Evolutionary conservation across 2,329 filamentous ascomycete species (phyloP), one percentile per base, ranked within the genome.

Genomic region (Penicillium sp.): DNA sequence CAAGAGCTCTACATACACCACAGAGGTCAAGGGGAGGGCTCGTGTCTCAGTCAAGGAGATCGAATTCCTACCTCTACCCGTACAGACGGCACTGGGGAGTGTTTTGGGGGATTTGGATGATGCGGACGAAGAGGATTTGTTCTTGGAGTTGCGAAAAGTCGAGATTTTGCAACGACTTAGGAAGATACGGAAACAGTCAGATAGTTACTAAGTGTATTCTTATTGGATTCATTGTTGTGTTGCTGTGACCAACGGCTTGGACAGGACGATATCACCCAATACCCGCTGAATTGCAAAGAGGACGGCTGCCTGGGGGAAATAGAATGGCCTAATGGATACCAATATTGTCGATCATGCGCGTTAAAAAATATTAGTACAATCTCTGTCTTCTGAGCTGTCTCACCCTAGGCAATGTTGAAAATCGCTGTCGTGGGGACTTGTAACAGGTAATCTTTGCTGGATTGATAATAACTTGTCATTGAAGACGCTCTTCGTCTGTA

Each of bases 91-190:
- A 3, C 52, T 65, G 28, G 41, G 64, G 12, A 67, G 53, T 51
- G 55, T 68, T 1, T 67, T 63, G 3, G 58, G 50, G 25, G 67
- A 73, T 38, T 45, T 74, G 40, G 66, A 72, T 16, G 68, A 66
- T 19, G 69, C 66, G 1, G 71, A 74, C 42, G 71, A 74, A 48
- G 71, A 73, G 28, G 70, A 73, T 53, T 50, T 73, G 43, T 65
- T 68, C 10, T 55, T 73, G 48, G 71, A 74, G 54, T 43, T 74
- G 26, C 61, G 70, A 22, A 71, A 68, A 50, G 58, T 74, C 36
- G 70, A 74, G 56, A 69, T 74, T 43, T 45, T 73, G 31, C 69
- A 73, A 57, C 63, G 61, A 55, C 48, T 73, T 37, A 73, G 71
- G 62, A 68, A 60, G 31, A 36, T 73, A 43, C 59, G 60, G 37